These are phyloP conservation scores for Lodderomyces orthopsilosis DNA, from an alignment of 1,139 yeast species.

Conservation along the genomic window DNA sequence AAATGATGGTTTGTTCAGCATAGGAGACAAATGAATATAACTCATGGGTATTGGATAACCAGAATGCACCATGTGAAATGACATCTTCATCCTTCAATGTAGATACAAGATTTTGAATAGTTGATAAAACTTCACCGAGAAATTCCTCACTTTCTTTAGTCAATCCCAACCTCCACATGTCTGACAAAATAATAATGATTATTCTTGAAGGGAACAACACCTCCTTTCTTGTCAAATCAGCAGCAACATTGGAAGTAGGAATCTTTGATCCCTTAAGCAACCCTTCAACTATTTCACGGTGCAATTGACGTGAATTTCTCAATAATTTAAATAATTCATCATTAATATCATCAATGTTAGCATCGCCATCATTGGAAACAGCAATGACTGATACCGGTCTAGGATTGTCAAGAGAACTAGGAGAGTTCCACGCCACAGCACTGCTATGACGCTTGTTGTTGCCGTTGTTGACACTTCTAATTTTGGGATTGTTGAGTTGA, in stretches of 20 bases:
- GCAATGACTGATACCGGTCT: slow-evolving; percentile 63
- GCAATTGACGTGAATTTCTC: slow-evolving; percentile 76
- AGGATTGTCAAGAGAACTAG: slow-evolving; percentile 33
- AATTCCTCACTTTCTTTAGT: slow-evolving; percentile 91
- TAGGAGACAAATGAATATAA: slow-evolving; percentile 90
- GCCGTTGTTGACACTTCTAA: slow-evolving; percentile 25
- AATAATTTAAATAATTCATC: slow-evolving; percentile 70
- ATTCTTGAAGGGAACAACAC: slow-evolving; percentile 96
- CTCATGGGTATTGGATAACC: slow-evolving; percentile 97
- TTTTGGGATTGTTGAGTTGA: slow-evolving; percentile 41
- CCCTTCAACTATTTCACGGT: slow-evolving; percentile 85
- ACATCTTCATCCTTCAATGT: slow-evolving; percentile 78
- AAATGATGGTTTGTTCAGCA: slow-evolving; percentile 86
- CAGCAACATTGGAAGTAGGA: slow-evolving; percentile 81
- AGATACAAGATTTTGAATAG: slow-evolving; percentile 78
- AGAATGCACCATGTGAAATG: slow-evolving; percentile 91
- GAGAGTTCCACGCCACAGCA: slow-evolving; percentile 36
- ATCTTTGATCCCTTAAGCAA: slow-evolving; percentile 83
- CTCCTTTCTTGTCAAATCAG: slow-evolving; percentile 83
- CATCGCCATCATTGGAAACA: slow-evolving; percentile 52
- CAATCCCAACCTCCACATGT: slow-evolving; percentile 97
- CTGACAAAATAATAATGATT: slow-evolving; percentile 85
- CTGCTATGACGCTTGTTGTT: slow-evolving; percentile 40
- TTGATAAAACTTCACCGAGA: slow-evolving; percentile 84
- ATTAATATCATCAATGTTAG: slow-evolving; percentile 65